Evolutionary conservation across 345 rosid genomes (phyloP).

Genomic region (Lenwebbia sp.): DNA sequence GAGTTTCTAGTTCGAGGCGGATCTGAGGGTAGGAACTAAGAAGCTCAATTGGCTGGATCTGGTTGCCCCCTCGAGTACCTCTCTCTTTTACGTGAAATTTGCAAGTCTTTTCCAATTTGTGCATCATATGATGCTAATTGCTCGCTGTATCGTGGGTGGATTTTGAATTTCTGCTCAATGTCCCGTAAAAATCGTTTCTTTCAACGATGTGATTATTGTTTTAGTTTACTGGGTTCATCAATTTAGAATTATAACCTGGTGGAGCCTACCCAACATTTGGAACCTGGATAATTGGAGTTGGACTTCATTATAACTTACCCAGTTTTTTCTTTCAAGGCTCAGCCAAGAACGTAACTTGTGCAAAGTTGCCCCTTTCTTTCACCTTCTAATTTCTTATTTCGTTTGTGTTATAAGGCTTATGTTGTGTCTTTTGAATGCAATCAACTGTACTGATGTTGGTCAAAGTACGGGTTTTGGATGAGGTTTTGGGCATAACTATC

Average conservation of each 20-base stretch:
- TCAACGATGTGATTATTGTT: neutral
- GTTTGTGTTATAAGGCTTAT: neutral
- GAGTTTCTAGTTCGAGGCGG: neutral
- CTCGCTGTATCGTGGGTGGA: neutral
- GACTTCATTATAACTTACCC: neutral
- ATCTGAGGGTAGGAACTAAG: neutral
- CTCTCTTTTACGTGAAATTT: neutral
- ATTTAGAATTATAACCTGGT: neutral
- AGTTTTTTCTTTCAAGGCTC: neutral
- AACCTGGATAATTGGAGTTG: neutral
- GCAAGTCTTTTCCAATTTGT: neutral
- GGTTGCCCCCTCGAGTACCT: neutral
- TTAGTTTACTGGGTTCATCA: neutral
- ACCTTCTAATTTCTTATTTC: neutral
- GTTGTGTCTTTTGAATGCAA: neutral
- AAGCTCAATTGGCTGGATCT: conserved; percentile 1
- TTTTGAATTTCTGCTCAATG: neutral
- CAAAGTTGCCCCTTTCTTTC: neutral
- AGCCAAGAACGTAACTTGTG: neutral
- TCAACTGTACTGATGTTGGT: neutral
- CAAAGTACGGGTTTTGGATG: neutral
- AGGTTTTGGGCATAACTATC: neutral
- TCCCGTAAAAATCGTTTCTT: neutral
- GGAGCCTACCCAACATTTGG: neutral
- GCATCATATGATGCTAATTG: neutral